These are phyloP conservation scores for Tolypocladium album DNA, from an alignment of 2,329 filamentous ascomycete species.

Conservation along the genomic window DNA sequence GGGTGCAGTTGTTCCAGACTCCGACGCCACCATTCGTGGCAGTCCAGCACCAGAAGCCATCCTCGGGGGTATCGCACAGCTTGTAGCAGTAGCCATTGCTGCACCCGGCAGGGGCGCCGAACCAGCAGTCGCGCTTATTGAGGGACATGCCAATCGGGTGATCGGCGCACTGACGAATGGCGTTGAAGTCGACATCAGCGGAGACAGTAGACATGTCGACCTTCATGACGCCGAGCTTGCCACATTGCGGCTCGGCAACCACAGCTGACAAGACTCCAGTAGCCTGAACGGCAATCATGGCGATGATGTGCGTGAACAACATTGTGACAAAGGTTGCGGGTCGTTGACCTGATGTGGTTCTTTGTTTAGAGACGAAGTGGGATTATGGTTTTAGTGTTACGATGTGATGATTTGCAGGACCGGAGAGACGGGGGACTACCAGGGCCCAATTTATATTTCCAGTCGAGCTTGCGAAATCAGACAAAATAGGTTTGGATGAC, in stretches of 20 bases:
- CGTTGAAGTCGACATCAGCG: not conserved
- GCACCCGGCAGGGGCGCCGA: not conserved
- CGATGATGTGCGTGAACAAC: not conserved
- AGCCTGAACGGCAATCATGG: not conserved
- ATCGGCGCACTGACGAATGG: not conserved
- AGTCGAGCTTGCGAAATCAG: not conserved
- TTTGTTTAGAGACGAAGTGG: not conserved
- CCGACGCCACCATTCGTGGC: not conserved
- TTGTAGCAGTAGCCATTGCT: not conserved
- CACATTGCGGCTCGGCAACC: not conserved
- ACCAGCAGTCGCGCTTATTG: not conserved
- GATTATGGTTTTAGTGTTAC: not conserved
- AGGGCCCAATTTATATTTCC: not conserved
- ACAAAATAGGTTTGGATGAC: not conserved
- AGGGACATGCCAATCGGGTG: not conserved
- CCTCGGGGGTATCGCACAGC: not conserved
- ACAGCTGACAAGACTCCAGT: not conserved
- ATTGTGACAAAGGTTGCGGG: not conserved
- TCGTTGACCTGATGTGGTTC: not conserved
- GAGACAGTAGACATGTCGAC: not conserved
- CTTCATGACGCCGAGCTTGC: not conserved
- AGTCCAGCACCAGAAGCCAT: not conserved
- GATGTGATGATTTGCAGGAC: not conserved
- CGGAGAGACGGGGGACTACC: not conserved
- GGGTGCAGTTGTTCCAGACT: not conserved